Evolutionary conservation across 2,329 filamentous ascomycete genomes (phyloP), one percentile per base, ranked within the genome.

Genomic region (Ceratocystiopsis sp.): DNA sequence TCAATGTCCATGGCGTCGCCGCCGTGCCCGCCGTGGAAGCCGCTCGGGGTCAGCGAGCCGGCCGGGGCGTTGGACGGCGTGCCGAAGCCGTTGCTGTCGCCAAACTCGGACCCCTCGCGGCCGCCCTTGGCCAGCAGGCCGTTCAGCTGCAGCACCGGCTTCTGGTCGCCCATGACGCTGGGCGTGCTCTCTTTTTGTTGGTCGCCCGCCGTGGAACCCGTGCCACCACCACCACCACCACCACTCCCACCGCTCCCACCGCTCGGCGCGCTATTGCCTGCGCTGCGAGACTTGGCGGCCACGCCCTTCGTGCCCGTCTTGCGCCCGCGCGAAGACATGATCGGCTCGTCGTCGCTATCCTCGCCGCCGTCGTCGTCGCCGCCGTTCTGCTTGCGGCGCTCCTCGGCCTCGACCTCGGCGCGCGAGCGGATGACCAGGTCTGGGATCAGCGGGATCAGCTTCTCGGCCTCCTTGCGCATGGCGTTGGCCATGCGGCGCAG

Each of bases 391-490:
- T 91, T 81, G 48, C 86, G 73, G 43, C 89, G 75, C 59, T 82
- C 78, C 52, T 91, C 84, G 15, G 83, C 83, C 61, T 98, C 91
- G 8, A 96, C 86, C 57, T 96, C 91, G 16, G 87, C 91, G 48
- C 91, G 80, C 50, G 93, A 84, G 50, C 86, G 75, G 49, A 98
- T 85, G 19, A 79, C 73, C 50, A 98, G 81, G 51, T 98, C 91
- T 0, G 91, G 91, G 48, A 98, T 98, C 36, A 96, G 66, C 7
- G 87, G 87, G 14, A 94, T 87, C 37, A 98, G 73, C 60, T 95
- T 96, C 62, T 96, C 89, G 1, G 91, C 93, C 62, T 96, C 87
- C 58, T 91, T 96, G 51, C 86, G 78, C 91, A 98, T 96, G 50
- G 86, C 84, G 46, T 93, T 78, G 13, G 91, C 91, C 69, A 95